Base-by-base conservation (phyloP, 78 protist genomes). In the Dictyostelium brefeldianum region DNA sequence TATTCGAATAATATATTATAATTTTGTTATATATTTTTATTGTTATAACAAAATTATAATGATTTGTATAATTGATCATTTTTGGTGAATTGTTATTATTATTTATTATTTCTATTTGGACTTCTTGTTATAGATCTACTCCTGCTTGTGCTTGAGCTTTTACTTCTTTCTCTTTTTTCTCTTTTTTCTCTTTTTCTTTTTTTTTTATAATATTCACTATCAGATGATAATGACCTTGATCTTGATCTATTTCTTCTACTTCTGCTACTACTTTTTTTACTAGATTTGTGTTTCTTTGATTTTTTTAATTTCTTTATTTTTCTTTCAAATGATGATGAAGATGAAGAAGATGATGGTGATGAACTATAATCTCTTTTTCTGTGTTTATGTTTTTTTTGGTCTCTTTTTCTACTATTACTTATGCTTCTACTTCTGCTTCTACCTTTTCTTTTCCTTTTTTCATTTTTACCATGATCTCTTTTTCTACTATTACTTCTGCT, bases 401-500 rank as follows among this genome's bases (percentile, higher is more conserved):
- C 9, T 29, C 47, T 15, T 65, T 41, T 29, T 65, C 43, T 2
- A n/a, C 73, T 22, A 14, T 22, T 29, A 25, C 75, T 67, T 67
- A 6, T 31, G 31, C 36, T 17, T 27, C 14, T 31, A 31, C 36
- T 67, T 31, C 48, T 31, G 17, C 75, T 31, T 25, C 46, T 41
- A 20, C 46, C 46, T 18, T 27, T 73, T 17, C 56, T 46, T 46
- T 31, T 31, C 3, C 36, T 59, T 18, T 65, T 67, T n/a, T 83
- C 77, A 5, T 43, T 83, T 47, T 83, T 6, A 6, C 1, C 11
- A 5, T 67, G 59, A 1, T 51, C 36, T 83, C 67, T 67, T n/a
- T 70, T 70, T 59, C 78, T 89, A 27, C 73, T 70, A 3, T 22
- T 53, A 47, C 78, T 87, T n/a, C 70, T 53, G 1, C 48, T 22